A percentile compares a stretch with the other conserved stretches of the same genome.
Evolutionary conservation across 805 yeast species (phyloP).

Genomic region (Starmerella stigmatis): DNA sequence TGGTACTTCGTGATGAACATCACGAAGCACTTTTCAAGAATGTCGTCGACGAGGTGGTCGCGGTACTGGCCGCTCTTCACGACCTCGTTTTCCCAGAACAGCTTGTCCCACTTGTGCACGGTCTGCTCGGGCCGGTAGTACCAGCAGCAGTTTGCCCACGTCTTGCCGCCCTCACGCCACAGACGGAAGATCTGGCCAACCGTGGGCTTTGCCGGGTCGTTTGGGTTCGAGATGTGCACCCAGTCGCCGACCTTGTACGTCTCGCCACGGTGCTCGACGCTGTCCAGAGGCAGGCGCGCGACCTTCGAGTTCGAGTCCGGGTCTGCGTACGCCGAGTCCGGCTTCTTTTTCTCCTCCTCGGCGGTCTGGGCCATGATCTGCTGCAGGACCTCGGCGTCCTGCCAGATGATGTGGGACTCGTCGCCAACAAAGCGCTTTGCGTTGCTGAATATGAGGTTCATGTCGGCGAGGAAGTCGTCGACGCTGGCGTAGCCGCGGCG

Average conservation of each 20-base stretch:
- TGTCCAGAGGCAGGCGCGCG: conserved; percentile 69
- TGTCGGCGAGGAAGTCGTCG: conserved; percentile 65
- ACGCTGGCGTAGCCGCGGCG: conserved; percentile 71
- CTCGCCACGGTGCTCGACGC: conserved; percentile 58
- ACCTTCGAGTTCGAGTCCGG: conserved; percentile 47
- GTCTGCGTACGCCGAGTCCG: conserved; percentile 61
- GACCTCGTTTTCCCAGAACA: conserved; percentile 88
- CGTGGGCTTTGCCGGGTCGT: conserved; percentile 81
- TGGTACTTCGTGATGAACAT: conserved; percentile 89
- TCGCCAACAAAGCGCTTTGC: conserved; percentile 51
- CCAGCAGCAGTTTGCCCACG: conserved; percentile 94
- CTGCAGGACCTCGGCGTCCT: conserved; percentile 57
- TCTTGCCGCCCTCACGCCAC: conserved; percentile 75
- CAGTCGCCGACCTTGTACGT: conserved; percentile 85
- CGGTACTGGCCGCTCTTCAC: conserved; percentile 94
- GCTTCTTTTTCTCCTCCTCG: conserved; percentile 63
- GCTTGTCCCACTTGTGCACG: conserved; percentile 79
- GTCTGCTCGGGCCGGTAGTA: conserved; percentile 97
- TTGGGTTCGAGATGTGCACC: conserved; percentile 79
- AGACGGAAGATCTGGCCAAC: conserved; percentile 88
- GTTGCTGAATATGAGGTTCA: conserved; percentile 62
- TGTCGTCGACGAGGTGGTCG: conserved; percentile 81
- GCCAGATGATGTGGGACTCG: conserved; percentile 46
- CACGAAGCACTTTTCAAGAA: conserved; percentile 88
- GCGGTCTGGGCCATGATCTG: conserved; percentile 44